Conservation (phyloP, 2,329 filamentous ascomycete genomes). For the Aspergillus thermomutatus region DNA sequence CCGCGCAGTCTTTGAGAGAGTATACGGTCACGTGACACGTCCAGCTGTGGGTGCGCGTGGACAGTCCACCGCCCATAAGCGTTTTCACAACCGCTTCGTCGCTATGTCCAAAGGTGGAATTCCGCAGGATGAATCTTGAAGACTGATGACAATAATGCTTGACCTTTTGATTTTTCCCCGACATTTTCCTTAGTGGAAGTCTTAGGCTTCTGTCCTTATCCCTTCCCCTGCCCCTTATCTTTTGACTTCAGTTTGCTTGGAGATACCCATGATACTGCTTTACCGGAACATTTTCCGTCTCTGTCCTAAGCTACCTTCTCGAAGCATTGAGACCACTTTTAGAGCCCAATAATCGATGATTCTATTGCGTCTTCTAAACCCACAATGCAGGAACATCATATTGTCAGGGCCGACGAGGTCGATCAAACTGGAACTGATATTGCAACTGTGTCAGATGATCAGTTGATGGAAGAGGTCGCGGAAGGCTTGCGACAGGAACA, state of each 20-base stretch:
- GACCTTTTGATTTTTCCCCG: neutral
- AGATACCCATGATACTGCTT: neutral
- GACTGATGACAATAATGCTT: neutral
- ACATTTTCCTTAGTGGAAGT: neutral
- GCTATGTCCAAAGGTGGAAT: neutral
- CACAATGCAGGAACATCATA: conserved; percentile 34
- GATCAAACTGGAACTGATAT: conserved; percentile 49
- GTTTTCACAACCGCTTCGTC: neutral
- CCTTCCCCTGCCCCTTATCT: neutral
- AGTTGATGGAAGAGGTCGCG: conserved; percentile 40
- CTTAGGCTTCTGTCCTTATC: neutral
- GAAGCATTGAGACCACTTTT: neutral
- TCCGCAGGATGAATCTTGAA: neutral
- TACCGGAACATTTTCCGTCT: neutral
- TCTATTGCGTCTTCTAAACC: conserved; percentile 18
- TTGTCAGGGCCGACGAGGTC: conserved; percentile 50
- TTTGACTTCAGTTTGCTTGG: neutral
- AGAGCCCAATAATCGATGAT: conserved; percentile 24
- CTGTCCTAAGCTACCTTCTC: neutral
- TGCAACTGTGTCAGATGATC: conserved; percentile 42
- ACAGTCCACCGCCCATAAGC: neutral
- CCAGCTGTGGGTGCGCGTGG: neutral
- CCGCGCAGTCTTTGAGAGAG: neutral
- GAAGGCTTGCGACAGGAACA: conserved; percentile 37
- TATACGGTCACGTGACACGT: neutral